Conservation (phyloP, 805 yeast species). For the Candida schatavii region DNA sequence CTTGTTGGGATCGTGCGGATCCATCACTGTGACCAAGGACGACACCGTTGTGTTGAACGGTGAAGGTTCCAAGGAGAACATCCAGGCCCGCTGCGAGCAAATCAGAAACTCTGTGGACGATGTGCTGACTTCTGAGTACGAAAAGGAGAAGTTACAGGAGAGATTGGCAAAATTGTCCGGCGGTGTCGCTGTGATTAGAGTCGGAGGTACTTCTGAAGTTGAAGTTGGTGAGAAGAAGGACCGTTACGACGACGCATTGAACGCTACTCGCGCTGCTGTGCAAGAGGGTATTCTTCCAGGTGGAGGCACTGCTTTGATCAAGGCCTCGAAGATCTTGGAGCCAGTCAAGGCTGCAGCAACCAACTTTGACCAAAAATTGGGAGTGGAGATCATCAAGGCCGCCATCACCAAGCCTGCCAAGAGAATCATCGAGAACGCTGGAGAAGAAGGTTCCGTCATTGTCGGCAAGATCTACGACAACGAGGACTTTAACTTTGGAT, state of each 20-base stretch:
- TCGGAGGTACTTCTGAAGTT: constrained; percentile 95
- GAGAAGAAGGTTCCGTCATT: constrained; percentile 95
- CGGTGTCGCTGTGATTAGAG: constrained; percentile 97
- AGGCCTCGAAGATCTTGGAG: constrained; percentile 79
- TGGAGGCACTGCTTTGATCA: constrained; percentile 97
- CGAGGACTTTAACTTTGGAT: constrained; percentile 82
- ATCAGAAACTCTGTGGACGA: constrained; percentile 80
- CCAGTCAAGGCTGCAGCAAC: constrained; percentile 58
- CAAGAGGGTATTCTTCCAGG: constrained; percentile 99
- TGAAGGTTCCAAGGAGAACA: constrained; percentile 78
- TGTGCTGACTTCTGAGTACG: constrained; percentile 80
- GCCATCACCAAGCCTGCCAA: constrained; percentile 95
- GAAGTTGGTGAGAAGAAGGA: constrained; percentile 99
- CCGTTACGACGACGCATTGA: constrained; percentile 96
- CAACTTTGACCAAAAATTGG: constrained; percentile 95
- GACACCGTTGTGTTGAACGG: constrained; percentile 95
- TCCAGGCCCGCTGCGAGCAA: constrained; percentile 87
- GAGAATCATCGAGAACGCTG: constrained; percentile 94
- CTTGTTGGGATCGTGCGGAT: constrained; percentile 86
- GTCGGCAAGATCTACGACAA: constrained; percentile 79
- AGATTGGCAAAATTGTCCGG: constrained; percentile 95
- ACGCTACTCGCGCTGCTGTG: constrained; percentile 98
- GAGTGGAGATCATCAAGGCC: constrained; percentile 87
- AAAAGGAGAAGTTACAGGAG: constrained; percentile 94
- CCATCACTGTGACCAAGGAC: constrained; percentile 90